Base-by-base conservation (phyloP, 1,284 basidiomycete genomes). In the Ceratorhiza oryzae-sativae region DNA sequence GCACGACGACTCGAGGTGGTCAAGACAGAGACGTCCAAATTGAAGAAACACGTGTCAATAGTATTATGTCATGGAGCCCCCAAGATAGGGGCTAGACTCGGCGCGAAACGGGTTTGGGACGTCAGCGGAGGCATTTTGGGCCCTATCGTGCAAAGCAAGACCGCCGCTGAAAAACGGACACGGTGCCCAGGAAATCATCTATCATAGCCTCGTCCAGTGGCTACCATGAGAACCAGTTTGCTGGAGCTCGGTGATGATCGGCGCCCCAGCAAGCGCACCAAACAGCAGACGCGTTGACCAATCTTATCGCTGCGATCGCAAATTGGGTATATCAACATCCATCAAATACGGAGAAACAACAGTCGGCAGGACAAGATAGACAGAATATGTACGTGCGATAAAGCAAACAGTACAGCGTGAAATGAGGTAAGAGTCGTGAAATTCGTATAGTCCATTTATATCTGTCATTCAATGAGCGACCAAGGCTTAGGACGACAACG, bases 21-120 rank as follows among this genome's bases (percentile, higher is more conserved):
- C 53, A 42, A 58, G 65, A 41, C 36, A 68, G 63, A 70, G 51
- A 9, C 41, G 53, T 42, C 65, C 65, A 18, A 56, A 58, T 67
- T 20, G 15, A 46, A 48, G 27, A 56, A 70, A 70, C 65, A 70
- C 65, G 65, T 70, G 65, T 70, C 51, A 46, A 18, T 18, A 20
- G 15, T 36, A 30, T 70, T 70, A 70, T 46, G 25, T 70, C 53
- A 70, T 46, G 10, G 10, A 23, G 39, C 34, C 55, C 15, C 23
- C 10, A 55, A 55, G 13, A 32, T 55, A 15, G 51, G 30, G 27
- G 15, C 48, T 45, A 18, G 42, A 45, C 42, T 39, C 36, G n/a
- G n/a, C n/a, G n/a, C n/a, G n/a, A n/a, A n/a, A n/a, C n/a, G n/a
- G n/a, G n/a, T n/a, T n/a, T n/a, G n/a, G n/a, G n/a, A n/a, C n/a